Evolutionary conservation across 2,329 filamentous ascomycete genomes (phyloP), one percentile per base, ranked within the genome.

Genomic region (Stylonectria norvegica): DNA sequence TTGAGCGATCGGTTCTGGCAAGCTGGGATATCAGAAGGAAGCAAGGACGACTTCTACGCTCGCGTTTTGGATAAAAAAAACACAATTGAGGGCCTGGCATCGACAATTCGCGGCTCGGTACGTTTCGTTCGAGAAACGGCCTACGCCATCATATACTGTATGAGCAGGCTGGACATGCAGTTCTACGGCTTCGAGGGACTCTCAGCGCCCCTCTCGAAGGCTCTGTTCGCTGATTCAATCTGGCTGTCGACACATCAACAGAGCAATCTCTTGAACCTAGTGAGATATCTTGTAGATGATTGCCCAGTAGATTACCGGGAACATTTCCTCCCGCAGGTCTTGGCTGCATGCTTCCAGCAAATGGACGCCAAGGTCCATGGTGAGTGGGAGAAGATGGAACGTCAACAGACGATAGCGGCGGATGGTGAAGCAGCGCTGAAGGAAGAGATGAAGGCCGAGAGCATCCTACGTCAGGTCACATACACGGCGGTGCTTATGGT

Each of bases 401-500:
- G 76, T 48, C 70, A 79, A 48, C 76, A 85, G 52, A 70, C 69
- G 15, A 69, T 81, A 10, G 76, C 78, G 29, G 76, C 83, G 2
- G 83, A 83, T 4, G 83, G 83, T 15, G 88, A 90, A 40, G 86
- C 87, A n/a, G 65, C 59, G 44, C 69, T 98, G 38, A 87, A 86
- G 1, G 89, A 96, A 52, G 93, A 98, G 68, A 98, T 98, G 93
- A 95, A 96, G 66, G 84, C 88, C 5, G 93, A 98, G 63, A 97
- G 91, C 58, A 94, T 98, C 20, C 70, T 98, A 32, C 81, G 93
- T 15, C 89, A 96, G 61, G 76, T 97, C 35, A 96, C 91, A 0
- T 93, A 94, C 64, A 89, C 89, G 4, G 88, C 90, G 1, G 89
- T 96, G 20, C 83, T 93, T 54, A 89, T 97, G 76, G 85, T 96